Evolutionary conservation across 2,329 filamentous ascomycete genomes (phyloP), one percentile per base, ranked within the genome.

Genomic region (Fusarium subglutinans): DNA sequence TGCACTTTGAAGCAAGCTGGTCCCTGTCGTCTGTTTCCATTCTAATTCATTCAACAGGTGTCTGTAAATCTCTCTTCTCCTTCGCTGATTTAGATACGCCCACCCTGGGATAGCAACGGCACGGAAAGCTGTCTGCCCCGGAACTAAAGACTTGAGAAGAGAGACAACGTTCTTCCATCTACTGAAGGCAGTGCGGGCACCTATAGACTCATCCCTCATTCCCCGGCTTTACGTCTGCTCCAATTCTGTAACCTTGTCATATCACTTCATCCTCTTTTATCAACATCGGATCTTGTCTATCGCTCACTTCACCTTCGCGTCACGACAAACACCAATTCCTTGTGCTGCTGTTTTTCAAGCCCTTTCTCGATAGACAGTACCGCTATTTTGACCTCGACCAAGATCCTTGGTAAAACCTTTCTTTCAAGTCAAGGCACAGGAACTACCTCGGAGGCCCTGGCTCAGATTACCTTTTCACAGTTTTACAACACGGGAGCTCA

Each of bases 151-250:
- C 56, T 59, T 64, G 71, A 69, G 77, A 78, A 71, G 77, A 78
- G 77, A 78, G 77, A 78, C 73, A 78, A 79, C 77, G 53, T 69
- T 67, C 51, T 60, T 69, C 70, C 43, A 62, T 69, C 58, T 61
- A 50, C 41, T 61, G 41, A 60, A 61, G 55, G 67, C 33, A 71
- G 66, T 77, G 77, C 75, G 77, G 77, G 77, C 77, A 65, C 68
- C 60, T 67, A 45, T 72, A 65, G 61, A 63, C 68, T 62, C 66
- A 59, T 76, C 64, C 68, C 67, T 75, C 67, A 62, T 73, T 69
- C 69, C 74, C 72, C 68, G 65, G 61, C 69, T 69, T 66, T 72
- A 55, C 59, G 60, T 69, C 74, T 75, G 66, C 74, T 59, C 69
- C 69, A 66, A 67, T 77, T 67, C 70, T 67, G 65, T 66, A 78